phyloP scores from a whole-genome alignment of 2,329 filamentous ascomycete genomes.

The Lachnellula arida region DNA sequence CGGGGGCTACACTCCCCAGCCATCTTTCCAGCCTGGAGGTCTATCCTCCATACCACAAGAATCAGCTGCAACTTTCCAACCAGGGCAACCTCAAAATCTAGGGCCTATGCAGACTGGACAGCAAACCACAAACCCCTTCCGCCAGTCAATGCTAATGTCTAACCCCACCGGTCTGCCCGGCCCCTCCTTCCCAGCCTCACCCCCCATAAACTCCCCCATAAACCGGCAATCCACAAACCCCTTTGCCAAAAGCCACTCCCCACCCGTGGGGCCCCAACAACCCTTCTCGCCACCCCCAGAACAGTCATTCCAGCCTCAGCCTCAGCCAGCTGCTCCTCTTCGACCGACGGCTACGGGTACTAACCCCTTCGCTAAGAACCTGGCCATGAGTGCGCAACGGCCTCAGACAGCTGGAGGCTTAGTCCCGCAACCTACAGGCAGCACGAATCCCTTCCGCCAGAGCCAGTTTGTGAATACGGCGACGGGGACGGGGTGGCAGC shows the following conservation, averaged over 20 bases:
- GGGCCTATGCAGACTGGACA: constrained; percentile 42
- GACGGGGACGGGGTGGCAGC: constrained; percentile 86
- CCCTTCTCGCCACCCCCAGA: constrained; percentile 32
- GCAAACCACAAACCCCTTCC: constrained; percentile 85
- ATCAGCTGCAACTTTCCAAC: constrained; percentile 46
- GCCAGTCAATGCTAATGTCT: constrained; percentile 77
- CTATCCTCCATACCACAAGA: constrained; percentile 57
- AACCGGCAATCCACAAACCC: constrained; percentile 75
- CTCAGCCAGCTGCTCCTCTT: constrained; percentile 45
- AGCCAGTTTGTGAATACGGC: constrained; percentile 84
- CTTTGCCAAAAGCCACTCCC: constrained; percentile 63
- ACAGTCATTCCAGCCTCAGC: constrained; percentile 34
- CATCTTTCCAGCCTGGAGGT: constrained; percentile 50
- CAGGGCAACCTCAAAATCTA: constrained; percentile 37
- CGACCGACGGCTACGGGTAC: constrained; percentile 60
- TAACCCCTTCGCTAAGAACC: constrained; percentile 63
- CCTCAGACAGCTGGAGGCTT: constrained; percentile 42
- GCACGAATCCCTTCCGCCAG: constrained; percentile 92
- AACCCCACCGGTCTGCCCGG: constrained; percentile 43
- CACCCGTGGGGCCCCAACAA: constrained; percentile 27
- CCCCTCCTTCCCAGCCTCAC: constrained; percentile 38
- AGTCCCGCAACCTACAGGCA: constrained; percentile 74
- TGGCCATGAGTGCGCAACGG: constrained; percentile 19
- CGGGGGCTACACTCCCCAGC: constrained; percentile 70
- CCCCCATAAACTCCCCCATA: constrained; percentile 40